Percentiles rank a stretch among this genome's conserved stretches.
These are phyloP conservation scores for Kwoniella sp. DNA, from an alignment of 768 basidiomycete species.

Conservation along the genomic window DNA sequence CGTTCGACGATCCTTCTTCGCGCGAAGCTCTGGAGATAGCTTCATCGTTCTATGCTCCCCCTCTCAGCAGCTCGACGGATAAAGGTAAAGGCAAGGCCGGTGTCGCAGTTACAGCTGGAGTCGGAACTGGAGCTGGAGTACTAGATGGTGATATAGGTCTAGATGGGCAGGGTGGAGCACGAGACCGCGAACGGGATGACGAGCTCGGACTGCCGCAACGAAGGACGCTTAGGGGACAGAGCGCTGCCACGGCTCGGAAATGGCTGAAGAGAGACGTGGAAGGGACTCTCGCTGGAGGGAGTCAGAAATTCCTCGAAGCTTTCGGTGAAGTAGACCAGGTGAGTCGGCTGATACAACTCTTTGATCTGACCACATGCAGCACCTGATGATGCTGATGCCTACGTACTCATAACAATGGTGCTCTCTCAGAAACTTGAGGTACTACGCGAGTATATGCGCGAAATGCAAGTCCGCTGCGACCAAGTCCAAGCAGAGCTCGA, in stretches of 20 bases:
- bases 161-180: conserved; percentile 11
- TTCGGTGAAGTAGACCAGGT: conserved; percentile 90
- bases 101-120: conserved; percentile 1
- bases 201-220: conserved; percentile 15
- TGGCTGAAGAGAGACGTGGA: conserved; percentile 84
- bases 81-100: conserved; percentile 30
- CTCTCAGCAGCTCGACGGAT: background rate
- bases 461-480: conserved; percentile 81
- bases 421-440: conserved; percentile 84
- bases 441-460: conserved; percentile 72
- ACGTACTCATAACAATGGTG: no score
- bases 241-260: conserved; percentile 73
- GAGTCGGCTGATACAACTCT: no score
- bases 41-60: conserved; percentile 69
- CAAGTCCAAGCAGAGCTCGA: conserved; percentile 77
- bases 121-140: background rate
- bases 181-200: background rate
- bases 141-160: conserved; percentile 12
- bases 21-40: conserved; percentile 79
- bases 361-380: background rate
- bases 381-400: no score
- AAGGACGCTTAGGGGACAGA: conserved; percentile 38
- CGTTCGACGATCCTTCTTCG: conserved; percentile 54
- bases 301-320: conserved; percentile 76
- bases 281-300: conserved; percentile 75